phyloP scores from a whole-genome alignment of 2,329 filamentous ascomycete genomes.

The Gaeumannomyces sp. region DNA sequence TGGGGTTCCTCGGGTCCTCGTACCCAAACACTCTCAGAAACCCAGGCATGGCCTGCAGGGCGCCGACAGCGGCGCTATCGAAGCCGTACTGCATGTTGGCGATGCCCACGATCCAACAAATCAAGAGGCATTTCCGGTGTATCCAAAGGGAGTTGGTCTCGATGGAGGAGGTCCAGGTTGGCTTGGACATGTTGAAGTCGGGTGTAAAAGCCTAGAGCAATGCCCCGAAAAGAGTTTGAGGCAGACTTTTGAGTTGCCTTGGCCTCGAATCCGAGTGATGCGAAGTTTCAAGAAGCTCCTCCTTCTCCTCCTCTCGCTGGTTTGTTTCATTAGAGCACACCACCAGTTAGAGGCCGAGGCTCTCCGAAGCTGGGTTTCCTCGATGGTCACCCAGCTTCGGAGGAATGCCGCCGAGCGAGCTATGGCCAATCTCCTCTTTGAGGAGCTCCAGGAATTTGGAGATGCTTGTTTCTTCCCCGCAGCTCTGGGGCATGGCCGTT shows the following conservation, averaged over 20 bases:
- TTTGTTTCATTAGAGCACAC: too few species aligned
- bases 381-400: not conserved
- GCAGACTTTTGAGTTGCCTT: too few species aligned
- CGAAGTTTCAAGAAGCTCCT: not conserved
- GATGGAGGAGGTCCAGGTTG: not conserved
- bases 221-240: too few species aligned
- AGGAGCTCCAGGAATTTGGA: too few species aligned
- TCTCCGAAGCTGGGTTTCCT: not conserved
- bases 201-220: too few species aligned
- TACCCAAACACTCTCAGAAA: slow-evolving; percentile 26
- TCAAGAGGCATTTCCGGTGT: slow-evolving; percentile 5
- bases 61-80: slow-evolving; percentile 3
- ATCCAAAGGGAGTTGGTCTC: not conserved
- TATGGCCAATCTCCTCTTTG: too few species aligned
- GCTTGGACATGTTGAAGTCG: not conserved
- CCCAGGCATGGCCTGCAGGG: slow-evolving; percentile 16
- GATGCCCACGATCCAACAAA: slow-evolving; percentile 7
- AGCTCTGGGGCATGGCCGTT: not conserved
- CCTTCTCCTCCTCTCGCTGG: too few species aligned
- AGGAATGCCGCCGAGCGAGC: not conserved
- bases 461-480: not conserved
- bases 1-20: slow-evolving; percentile 20
- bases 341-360: too few species aligned
- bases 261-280: not conserved
- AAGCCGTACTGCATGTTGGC: slow-evolving; percentile 10